phyloP scores from a whole-genome alignment of 2,329 filamentous ascomycete genomes.

The Diplodia sapinea region DNA sequence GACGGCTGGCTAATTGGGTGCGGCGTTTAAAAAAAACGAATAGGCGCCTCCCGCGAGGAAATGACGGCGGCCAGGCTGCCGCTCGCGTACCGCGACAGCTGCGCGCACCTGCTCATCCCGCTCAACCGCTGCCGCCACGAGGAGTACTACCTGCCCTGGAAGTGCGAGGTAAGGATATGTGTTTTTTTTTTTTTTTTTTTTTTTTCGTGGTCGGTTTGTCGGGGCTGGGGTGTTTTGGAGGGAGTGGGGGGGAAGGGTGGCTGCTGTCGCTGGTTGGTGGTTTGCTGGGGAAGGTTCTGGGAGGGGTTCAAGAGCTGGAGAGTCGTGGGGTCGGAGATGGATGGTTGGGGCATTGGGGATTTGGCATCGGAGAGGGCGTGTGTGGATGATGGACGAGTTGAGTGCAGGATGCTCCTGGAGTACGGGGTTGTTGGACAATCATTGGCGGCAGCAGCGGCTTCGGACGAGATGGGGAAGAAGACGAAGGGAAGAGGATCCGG shows the following conservation, averaged over 20 bases:
- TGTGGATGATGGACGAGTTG: not conserved
- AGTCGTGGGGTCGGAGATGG: no score
- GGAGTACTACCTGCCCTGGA: conserved; percentile 95
- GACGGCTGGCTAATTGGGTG: not conserved
- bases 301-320: not conserved
- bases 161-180: conserved; percentile 77
- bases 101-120: conserved; percentile 91
- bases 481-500: not conserved
- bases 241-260: not conserved
- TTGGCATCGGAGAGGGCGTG: not conserved
- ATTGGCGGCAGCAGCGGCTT: not conserved
- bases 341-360: not conserved
- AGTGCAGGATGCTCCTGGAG: not conserved
- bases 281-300: not conserved
- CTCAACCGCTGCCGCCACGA: conserved; percentile 93
- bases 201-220: not conserved
- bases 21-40: no score
- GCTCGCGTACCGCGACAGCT: conserved; percentile 91
- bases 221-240: not conserved
- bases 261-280: not conserved
- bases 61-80: conserved; percentile 92
- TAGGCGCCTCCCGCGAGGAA: conserved; percentile 69
- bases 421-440: not conserved
- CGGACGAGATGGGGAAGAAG: not conserved
- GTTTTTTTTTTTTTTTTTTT: no score